phyloP scores from a whole-genome alignment of 768 basidiomycete species.

The Phlebiopsis flavidoalba region DNA sequence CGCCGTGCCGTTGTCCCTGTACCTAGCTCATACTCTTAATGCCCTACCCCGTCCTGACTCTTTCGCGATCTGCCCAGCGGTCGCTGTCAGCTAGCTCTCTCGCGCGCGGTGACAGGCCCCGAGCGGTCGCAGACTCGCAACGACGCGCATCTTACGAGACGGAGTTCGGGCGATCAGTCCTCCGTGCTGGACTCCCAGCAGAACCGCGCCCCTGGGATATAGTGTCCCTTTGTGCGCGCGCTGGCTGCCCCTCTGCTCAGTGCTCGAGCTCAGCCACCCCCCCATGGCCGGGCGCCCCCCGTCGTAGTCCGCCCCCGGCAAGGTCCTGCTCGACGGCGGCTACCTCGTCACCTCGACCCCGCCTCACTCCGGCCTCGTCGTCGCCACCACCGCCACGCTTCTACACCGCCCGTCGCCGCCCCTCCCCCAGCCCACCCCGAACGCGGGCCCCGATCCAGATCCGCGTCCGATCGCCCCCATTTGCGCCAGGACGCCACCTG shows the following conservation, averaged over 20 bases:
- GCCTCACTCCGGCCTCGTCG: conserved; percentile 76
- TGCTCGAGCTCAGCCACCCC: too few relatives aligned
- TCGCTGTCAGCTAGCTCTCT: background rate
- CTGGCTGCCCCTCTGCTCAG: too few relatives aligned
- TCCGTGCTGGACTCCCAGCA: conserved; percentile 6
- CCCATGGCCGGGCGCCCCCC: conserved; percentile 42
- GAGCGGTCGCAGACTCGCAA: background rate
- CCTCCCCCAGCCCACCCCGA: conserved; percentile 25
- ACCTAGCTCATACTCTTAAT: background rate
- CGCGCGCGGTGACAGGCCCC: background rate
- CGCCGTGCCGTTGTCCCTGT: background rate
- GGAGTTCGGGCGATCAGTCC: background rate
- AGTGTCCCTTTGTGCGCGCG: too few relatives aligned
- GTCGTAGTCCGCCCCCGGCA: conserved; percentile 90
- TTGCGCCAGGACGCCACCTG: conserved; percentile 75
- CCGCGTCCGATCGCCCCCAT: conserved; percentile 86
- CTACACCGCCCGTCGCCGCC: conserved; percentile 84
- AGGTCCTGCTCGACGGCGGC: conserved; percentile 92
- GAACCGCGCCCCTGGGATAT: background rate
- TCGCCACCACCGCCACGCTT: conserved; percentile 94
- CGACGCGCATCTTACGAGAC: background rate
- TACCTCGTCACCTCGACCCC: conserved; percentile 90
- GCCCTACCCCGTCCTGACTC: background rate
- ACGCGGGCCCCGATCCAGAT: conserved; percentile 36
- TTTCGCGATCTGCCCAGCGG: background rate